phyloP scores from a whole-genome alignment of 2,329 filamentous ascomycete genomes.

The Fonsecaea erecta region DNA sequence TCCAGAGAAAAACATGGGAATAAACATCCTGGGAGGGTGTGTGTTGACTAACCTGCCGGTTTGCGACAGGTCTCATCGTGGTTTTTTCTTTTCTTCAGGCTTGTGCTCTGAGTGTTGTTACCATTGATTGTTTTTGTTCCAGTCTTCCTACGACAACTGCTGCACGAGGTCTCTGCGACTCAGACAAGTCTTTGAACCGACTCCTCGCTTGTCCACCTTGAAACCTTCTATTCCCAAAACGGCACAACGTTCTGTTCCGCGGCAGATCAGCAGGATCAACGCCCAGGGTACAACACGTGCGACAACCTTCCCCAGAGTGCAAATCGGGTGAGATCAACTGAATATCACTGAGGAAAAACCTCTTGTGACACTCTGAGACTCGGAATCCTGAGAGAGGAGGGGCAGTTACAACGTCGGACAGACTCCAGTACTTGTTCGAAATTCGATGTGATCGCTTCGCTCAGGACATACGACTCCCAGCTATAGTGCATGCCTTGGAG shows the following conservation, averaged over 20 bases:
- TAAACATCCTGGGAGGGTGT: constrained; percentile 4
- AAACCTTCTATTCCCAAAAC: constrained; percentile 20
- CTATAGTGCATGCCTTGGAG: constrained; percentile 4
- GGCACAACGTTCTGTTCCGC: constrained; percentile 4
- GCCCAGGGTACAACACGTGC: constrained; percentile 28
- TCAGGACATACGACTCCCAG: neutral
- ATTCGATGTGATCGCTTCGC: constrained; percentile 3
- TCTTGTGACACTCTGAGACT: neutral
- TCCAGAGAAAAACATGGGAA: neutral
- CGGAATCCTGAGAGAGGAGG: neutral
- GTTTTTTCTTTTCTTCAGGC: neutral
- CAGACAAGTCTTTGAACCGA: constrained; percentile 7
- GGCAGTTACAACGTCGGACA: neutral
- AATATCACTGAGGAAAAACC: constrained; percentile 2
- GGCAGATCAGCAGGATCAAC: constrained; percentile 35
- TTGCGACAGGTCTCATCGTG: neutral
- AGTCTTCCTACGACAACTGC: neutral
- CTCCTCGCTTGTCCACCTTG: constrained; percentile 13
- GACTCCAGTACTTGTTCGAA: neutral
- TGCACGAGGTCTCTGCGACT: neutral
- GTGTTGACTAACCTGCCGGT: neutral
- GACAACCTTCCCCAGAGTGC: constrained; percentile 11
- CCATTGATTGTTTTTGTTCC: neutral
- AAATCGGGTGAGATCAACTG: constrained; percentile 27
- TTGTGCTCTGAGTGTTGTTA: neutral